These are phyloP conservation scores for Nymphaea thermarum DNA, from an alignment of 164 flowering plant genomes.

Conservation along the genomic window DNA sequence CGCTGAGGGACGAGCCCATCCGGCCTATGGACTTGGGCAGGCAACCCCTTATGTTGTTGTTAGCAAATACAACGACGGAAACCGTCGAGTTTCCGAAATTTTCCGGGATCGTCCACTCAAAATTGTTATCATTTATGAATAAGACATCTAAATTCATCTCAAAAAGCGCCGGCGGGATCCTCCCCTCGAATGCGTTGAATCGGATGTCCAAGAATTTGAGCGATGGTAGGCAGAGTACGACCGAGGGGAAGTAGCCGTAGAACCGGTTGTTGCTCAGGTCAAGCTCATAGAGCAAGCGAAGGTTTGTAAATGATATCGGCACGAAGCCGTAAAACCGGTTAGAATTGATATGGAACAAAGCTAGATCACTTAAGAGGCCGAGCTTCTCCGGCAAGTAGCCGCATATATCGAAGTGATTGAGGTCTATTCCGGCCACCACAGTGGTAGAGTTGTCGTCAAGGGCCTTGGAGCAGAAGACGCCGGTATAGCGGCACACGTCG, in stretches of 20 bases:
- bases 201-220: slow-evolving; percentile 30
- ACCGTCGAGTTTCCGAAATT: slow-evolving; percentile 2
- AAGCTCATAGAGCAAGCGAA: slow-evolving; percentile 26
- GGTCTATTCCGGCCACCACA: slow-evolving; percentile 23
- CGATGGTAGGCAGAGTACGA: slow-evolving; percentile 7
- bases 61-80: slow-evolving; percentile 4
- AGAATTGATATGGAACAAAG: slow-evolving; percentile 35
- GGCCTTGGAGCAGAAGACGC: slow-evolving; percentile 41
- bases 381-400: slow-evolving; percentile 15
- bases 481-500: slow-evolving; percentile 44
- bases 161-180: slow-evolving; percentile 23
- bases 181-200: slow-evolving; percentile 21
- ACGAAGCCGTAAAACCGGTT: slow-evolving; percentile 24
- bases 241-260: slow-evolving; percentile 19
- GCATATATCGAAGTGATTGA: slow-evolving; percentile 24
- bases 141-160: slow-evolving; percentile 15
- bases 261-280: slow-evolving; percentile 36
- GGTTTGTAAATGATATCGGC: slow-evolving; percentile 7
- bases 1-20: slow-evolving; percentile 16
- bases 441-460: slow-evolving; percentile 23
- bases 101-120: background rate
- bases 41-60: slow-evolving; percentile 33
- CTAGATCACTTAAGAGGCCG: slow-evolving; percentile 19
- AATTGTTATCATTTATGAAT: slow-evolving; percentile 8
- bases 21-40: slow-evolving; percentile 28